Evolutionary conservation across 2,329 filamentous ascomycete genomes (phyloP), one percentile per base, ranked within the genome.

Genomic region (Lachnellula subtilissima): DNA sequence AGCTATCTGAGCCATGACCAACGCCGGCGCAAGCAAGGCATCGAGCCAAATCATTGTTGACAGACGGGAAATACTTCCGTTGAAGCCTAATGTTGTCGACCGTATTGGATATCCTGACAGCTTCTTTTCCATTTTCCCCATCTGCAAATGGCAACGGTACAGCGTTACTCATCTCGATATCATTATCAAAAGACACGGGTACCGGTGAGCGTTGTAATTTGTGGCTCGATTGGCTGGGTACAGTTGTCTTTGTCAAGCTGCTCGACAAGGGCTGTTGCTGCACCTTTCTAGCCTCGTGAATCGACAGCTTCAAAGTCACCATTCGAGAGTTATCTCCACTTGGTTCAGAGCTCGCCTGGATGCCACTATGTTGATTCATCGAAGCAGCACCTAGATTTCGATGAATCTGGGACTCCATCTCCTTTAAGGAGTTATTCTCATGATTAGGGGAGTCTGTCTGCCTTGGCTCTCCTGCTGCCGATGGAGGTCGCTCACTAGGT

Each of bases 11-110:
- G 17, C 62, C 64, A 67, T 86, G 83, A 11, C 76, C 77, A 42
- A 68, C 65, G 19, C 72, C 70, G 5, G 77, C 78, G 60, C 83
- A 86, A 37, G 74, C 71, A 52, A 82, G 68, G 64, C 83, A 86
- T 35, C 48, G 60, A 71, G 66, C 23, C 23, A 61, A 69, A 49
- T 69, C 61, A 4, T 49, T 48, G 9, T 54, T 63, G 17, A 39
- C 19, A 32, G 78, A 72, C 1, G 76, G 76, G 2, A 80, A 80
- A 57, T 84, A 85, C 51, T 58, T 64, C 35, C 56, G 70, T 57
- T 78, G 75, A 54, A 77, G 71, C 19, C 65, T 28, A 4, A 55
- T 12, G 8, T 64, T 56, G 8, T 49, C 62, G 36, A 51, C 23
- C 17, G 15, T 12, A 40, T 59, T 23, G 22, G 36, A 17, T 15